phyloP scores from a whole-genome alignment of 257 asterid species.

The Fraxinus excelsior region DNA sequence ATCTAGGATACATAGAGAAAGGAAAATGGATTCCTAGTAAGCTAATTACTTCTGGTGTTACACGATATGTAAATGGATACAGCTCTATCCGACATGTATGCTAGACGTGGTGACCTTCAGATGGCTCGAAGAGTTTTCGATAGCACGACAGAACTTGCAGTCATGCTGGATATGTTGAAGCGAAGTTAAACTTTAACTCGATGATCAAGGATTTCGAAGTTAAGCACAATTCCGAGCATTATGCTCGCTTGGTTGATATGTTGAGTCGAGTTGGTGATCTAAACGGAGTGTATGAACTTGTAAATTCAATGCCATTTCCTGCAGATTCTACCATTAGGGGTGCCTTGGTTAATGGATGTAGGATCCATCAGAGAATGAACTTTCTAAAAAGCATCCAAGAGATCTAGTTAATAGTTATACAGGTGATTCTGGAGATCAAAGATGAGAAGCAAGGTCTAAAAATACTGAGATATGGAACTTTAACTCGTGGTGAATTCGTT shows the following conservation, averaged over 20 bases:
- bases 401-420: constrained; percentile 47
- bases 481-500: background rate
- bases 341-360: constrained; percentile 75
- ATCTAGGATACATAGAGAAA: constrained; percentile 58
- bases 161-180: constrained; percentile 75
- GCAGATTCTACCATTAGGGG: constrained; percentile 74
- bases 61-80: constrained; percentile 64
- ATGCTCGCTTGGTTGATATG: constrained; percentile 78
- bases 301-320: constrained; percentile 57
- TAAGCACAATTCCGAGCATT: constrained; percentile 66
- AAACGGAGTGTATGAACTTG: constrained; percentile 60
- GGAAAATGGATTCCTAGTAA: constrained; percentile 88
- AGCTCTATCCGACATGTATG: constrained; percentile 73
- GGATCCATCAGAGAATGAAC: constrained; percentile 77
- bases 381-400: constrained; percentile 47
- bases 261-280: constrained; percentile 82
- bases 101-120: constrained; percentile 74
- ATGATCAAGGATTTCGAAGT: constrained; percentile 55
- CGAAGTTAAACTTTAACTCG: constrained; percentile 60
- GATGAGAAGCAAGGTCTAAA: constrained; percentile 51
- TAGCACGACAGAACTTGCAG: constrained; percentile 59
- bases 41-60: constrained; percentile 51
- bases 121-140: constrained; percentile 66
- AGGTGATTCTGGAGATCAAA: constrained; percentile 73
- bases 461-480: too few species aligned